phyloP scores from a whole-genome alignment of 257 asterid species.

The Solanum ossicruentum region DNA sequence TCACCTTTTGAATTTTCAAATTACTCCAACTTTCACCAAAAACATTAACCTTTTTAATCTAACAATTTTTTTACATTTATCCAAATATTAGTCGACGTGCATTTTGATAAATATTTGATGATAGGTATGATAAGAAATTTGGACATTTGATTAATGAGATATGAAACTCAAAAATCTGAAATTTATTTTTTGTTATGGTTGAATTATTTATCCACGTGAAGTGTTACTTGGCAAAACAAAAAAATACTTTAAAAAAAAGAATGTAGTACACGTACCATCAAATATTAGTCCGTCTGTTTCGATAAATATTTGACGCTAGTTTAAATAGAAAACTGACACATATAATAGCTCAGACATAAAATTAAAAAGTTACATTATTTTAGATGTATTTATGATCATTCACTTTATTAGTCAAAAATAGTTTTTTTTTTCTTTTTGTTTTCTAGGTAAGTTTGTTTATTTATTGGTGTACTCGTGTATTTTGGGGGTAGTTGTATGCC shows the following conservation, averaged over 20 bases:
- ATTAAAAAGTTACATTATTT: neutral
- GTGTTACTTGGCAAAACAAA: neutral
- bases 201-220: neutral
- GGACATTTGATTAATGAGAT: neutral
- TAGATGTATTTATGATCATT: neutral
- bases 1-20: too few relatives aligned
- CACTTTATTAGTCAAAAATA: neutral
- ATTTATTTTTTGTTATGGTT: neutral
- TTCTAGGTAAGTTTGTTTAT: neutral
- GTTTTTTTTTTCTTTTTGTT: neutral
- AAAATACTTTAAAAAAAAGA: neutral
- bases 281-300: neutral
- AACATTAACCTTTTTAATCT: too few relatives aligned
- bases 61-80: too few relatives aligned
- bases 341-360: neutral
- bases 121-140: neutral
- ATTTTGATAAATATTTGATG: neutral
- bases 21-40: too few relatives aligned
- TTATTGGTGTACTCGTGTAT: neutral
- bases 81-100: too few relatives aligned
- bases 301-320: neutral
- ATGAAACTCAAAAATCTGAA: neutral
- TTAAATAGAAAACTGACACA: neutral
- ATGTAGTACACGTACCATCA: neutral
- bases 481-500: neutral